Evolutionary conservation across 805 yeast species (phyloP).

Genomic region (Candida wancherniae): DNA sequence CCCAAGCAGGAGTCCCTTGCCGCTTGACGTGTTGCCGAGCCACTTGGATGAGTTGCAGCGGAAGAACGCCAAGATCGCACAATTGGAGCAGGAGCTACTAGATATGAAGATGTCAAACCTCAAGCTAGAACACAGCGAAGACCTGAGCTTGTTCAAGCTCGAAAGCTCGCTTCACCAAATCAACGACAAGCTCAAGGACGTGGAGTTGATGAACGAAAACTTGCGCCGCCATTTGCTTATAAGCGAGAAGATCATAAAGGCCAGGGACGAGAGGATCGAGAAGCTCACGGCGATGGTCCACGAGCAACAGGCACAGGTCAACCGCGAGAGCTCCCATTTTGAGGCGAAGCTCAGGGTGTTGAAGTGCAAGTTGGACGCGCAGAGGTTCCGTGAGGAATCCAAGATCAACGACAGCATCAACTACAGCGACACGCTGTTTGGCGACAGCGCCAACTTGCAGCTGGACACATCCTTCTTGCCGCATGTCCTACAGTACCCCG

Average conservation of each 20-base stretch:
- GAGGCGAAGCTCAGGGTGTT: constrained; percentile 36
- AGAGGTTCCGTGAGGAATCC: constrained; percentile 11
- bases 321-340: constrained; percentile 46
- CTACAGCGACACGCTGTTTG: constrained; percentile 5
- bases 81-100: constrained; percentile 16
- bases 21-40: constrained; percentile 2
- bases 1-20: constrained; percentile 2
- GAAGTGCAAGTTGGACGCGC: constrained; percentile 15
- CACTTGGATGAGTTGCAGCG: constrained; percentile 12
- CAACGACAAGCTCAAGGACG: constrained; percentile 53
- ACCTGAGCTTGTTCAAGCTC: constrained; percentile 47
- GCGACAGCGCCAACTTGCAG: constrained; percentile 4
- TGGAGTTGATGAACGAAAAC: constrained; percentile 56
- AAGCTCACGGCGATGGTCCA: constrained; percentile 46
- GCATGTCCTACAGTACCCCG: constrained; percentile 1
- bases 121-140: constrained; percentile 35
- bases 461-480: constrained; percentile 3
- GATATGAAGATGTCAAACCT: constrained; percentile 17
- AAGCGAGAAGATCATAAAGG: constrained; percentile 51
- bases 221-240: constrained; percentile 53
- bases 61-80: constrained; percentile 14
- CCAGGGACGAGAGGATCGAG: constrained; percentile 53
- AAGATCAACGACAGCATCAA: constrained; percentile 7
- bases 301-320: constrained; percentile 47
- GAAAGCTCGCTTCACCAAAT: constrained; percentile 57